Conservation (phyloP, 2,329 filamentous ascomycete genomes). For the Nigrospora oryzae region DNA sequence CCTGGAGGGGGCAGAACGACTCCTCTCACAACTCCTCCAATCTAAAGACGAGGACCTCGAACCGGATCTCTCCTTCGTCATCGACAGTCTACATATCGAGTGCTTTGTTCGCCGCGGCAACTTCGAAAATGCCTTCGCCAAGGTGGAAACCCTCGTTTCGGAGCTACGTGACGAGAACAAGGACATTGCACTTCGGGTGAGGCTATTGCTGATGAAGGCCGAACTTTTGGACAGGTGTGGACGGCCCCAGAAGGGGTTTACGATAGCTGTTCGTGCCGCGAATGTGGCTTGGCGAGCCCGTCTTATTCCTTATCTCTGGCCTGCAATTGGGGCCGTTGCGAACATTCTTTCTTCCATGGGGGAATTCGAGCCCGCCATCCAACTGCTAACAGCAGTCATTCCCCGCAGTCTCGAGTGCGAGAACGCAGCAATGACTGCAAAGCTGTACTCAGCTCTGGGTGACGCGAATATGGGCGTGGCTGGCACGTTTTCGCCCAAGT, state of each 20-base stretch:
- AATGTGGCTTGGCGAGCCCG: slow-evolving; percentile 63
- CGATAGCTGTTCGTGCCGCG: slow-evolving; percentile 66
- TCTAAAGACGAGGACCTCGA: slow-evolving; percentile 41
- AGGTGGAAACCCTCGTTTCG: slow-evolving; percentile 35
- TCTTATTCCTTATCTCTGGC: slow-evolving; percentile 64
- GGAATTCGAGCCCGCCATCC: slow-evolving; percentile 60
- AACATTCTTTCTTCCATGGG: slow-evolving; percentile 60
- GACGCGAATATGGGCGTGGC: slow-evolving; percentile 76
- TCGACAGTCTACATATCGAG: slow-evolving; percentile 45
- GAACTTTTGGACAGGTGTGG: slow-evolving; percentile 60
- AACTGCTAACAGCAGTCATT: slow-evolving; percentile 60
- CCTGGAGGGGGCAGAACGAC: slow-evolving; percentile 38
- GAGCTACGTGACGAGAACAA: slow-evolving; percentile 34
- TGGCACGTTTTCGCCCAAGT: slow-evolving; percentile 36
- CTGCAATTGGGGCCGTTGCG: slow-evolving; percentile 58
- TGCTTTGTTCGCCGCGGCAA: slow-evolving; percentile 39
- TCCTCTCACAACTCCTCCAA: slow-evolving; percentile 45
- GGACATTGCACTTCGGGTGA: slow-evolving; percentile 57
- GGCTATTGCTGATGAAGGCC: slow-evolving; percentile 65
- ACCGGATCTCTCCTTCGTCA: slow-evolving; percentile 40
- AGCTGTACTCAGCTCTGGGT: slow-evolving; percentile 60
- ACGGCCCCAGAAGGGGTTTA: slow-evolving; percentile 67
- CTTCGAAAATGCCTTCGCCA: slow-evolving; percentile 36
- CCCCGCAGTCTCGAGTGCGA: slow-evolving; percentile 71
- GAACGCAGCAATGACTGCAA: slow-evolving; percentile 52